Evolutionary conservation across 2,329 filamentous ascomycete genomes (phyloP).

Genomic region (Phyllosticta paracitricarpa): DNA sequence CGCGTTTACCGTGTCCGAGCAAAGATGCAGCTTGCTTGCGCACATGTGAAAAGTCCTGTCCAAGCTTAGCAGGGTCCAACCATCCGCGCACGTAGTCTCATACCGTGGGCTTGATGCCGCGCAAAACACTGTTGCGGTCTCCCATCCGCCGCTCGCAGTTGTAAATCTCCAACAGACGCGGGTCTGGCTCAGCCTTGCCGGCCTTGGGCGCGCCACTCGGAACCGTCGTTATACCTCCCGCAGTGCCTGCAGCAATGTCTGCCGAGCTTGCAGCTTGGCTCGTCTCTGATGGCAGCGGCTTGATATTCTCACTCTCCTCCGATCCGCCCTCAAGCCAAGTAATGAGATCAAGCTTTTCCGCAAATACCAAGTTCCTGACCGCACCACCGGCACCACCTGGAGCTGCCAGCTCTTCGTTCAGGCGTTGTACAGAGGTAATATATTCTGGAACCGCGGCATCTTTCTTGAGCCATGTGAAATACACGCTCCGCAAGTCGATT

Average conservation of each 20-base stretch:
- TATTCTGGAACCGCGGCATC: constrained; percentile 86
- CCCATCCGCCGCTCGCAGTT: constrained; percentile 84
- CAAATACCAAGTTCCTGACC: constrained; percentile 83
- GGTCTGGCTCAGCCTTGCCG: constrained; percentile 54
- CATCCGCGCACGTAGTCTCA: constrained; percentile 20
- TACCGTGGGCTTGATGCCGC: constrained; percentile 83
- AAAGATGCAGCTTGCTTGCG: constrained; percentile 76
- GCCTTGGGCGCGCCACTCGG: constrained; percentile 33
- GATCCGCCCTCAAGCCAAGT: constrained; percentile 87
- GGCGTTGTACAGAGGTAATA: constrained; percentile 67
- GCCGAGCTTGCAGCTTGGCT: constrained; percentile 35
- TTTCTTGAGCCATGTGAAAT: constrained; percentile 91
- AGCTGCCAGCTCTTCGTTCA: constrained; percentile 62
- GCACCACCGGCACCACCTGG: constrained; percentile 49
- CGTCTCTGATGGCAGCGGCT: constrained; percentile 59
- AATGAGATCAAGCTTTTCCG: constrained; percentile 82
- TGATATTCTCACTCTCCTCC: constrained; percentile 78
- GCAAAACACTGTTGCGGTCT: constrained; percentile 78
- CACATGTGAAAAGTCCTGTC: constrained; percentile 84
- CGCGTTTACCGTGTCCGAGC: constrained; percentile 43
- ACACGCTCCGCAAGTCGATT: constrained; percentile 86
- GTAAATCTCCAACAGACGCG: constrained; percentile 78
- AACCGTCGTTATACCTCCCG: constrained; percentile 32
- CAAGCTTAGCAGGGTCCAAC: constrained; percentile 9
- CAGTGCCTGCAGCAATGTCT: constrained; percentile 41